Evolutionary conservation across 352 stramenopile genomes (phyloP).

Genomic region (Pythium brachiatum): DNA sequence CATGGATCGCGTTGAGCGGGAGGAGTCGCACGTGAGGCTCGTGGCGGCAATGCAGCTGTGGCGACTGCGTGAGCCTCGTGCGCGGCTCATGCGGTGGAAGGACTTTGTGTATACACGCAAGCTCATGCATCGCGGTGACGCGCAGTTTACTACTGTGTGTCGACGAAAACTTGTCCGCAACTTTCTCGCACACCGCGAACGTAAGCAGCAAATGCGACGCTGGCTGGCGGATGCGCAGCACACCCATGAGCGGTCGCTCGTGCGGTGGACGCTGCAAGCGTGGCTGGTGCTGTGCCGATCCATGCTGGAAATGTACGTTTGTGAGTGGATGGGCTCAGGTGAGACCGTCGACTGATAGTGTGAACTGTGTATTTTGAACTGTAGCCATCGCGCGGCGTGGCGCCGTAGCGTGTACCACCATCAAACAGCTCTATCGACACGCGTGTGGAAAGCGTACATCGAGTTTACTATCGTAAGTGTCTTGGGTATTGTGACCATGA

Average conservation of each 20-base stretch:
- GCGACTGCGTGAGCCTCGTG: conserved; percentile 43
- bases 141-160: conserved; percentile 26
- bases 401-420: conserved; percentile 31
- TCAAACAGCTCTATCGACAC: not conserved
- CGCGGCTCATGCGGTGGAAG: conserved; percentile 45
- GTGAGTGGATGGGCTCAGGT: not conserved
- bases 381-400: conserved; percentile 41
- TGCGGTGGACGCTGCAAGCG: conserved; percentile 32
- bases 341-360: not conserved
- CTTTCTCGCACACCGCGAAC: conserved; percentile 24
- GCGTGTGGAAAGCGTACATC: conserved; percentile 16
- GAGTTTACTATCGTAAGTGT: conserved; percentile 34
- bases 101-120: conserved; percentile 36
- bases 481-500: not conserved
- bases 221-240: conserved; percentile 22
- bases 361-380: not conserved
- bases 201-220: conserved; percentile 28
- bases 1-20: conserved; percentile 33
- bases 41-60: conserved; percentile 43
- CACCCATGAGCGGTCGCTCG: conserved; percentile 26
- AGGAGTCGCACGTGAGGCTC: conserved; percentile 32
- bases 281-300: conserved; percentile 46
- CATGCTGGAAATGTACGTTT: conserved; percentile 41
- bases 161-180: conserved; percentile 26
- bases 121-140: conserved; percentile 29